Conservation (phyloP, 495 filamentous ascomycete genomes). For the Parmelia sp. region DNA sequence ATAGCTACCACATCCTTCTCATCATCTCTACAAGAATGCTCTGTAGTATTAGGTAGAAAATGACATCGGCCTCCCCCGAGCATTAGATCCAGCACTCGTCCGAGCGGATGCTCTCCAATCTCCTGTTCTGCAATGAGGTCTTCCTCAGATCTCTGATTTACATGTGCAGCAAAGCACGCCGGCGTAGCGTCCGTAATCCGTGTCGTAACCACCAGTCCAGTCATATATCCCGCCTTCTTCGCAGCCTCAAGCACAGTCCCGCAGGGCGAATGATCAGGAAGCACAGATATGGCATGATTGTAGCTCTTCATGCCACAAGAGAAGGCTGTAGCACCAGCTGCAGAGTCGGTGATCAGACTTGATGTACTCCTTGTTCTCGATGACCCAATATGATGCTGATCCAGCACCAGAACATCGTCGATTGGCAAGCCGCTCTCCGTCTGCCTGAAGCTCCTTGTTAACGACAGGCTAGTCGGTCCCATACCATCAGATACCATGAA, state of each 20-base stretch:
- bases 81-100: constrained; percentile 82
- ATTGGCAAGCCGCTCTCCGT: constrained; percentile 56
- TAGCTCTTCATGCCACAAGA: constrained; percentile 89
- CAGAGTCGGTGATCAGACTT: constrained; percentile 85
- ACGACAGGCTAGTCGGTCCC: constrained; percentile 81
- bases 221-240: constrained; percentile 83
- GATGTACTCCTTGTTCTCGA: constrained; percentile 77
- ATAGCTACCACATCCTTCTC: constrained; percentile 59
- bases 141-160: constrained; percentile 68
- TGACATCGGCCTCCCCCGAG: constrained; percentile 89
- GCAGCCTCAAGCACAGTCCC: constrained; percentile 94
- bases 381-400: constrained; percentile 80
- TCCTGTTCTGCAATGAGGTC: constrained; percentile 90
- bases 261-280: constrained; percentile 78
- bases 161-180: constrained; percentile 89
- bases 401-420: constrained; percentile 68
- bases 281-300: constrained; percentile 87
- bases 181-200: constrained; percentile 96
- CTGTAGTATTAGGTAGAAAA: constrained; percentile 74
- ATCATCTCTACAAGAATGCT: constrained; percentile 71
- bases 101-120: constrained; percentile 78
- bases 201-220: constrained; percentile 91
- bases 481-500: constrained; percentile 99
- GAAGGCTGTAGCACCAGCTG: constrained; percentile 93
- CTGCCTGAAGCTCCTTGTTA: constrained; percentile 82